Evolutionary conservation across 1,284 basidiomycete species (phyloP), one percentile per base, ranked within the genome.

Genomic region (Hemileccinum hortonii): DNA sequence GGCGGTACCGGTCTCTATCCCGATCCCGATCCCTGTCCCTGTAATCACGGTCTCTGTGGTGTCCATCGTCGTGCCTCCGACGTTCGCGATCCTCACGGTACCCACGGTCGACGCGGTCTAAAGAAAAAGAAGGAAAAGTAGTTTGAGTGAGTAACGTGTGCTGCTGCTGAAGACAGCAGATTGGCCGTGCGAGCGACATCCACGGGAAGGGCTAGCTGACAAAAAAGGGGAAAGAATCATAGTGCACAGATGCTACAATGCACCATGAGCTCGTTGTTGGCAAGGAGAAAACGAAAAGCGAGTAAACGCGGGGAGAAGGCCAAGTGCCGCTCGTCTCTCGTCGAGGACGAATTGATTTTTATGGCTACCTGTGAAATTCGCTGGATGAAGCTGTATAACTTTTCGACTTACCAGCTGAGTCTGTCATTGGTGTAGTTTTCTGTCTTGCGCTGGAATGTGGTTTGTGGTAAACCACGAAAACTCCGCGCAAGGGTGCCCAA

Each of bases 211-310:
- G 79, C 77, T 78, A 76, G 81, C 82, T 82, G 82, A 81, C 77
- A 81, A 77, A 70, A 75, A 73, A 30, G 14, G 66, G 65, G 66
- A 76, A 71, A 75, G 69, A 68, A 70, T 65, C 76, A 81, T 74
- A 77, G 79, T 81, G 81, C 81, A 75, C 66, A 66, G 65, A 72
- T 69, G 60, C 63, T 70, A 69, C 62, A 70, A 73, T 77, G 81
- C 83, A 82, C 81, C 82, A 82, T 85, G 80, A 84, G 82, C 76
- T 68, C 66, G 63, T 67, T 61, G 64, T 71, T 56, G 57, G 52
- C 55, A 52, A 49, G 49, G 44, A 53, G 49, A 58, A 65, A 62
- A 35, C 36, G 30, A 40, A 56, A 53, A 59, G 55, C 61, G 52
- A 58, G 60, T 52, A 55, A 54, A 56, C 61, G 53, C 61, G 38